Evolutionary conservation across 2,329 filamentous ascomycete genomes (phyloP).

Genomic region (Blumeria graminis): DNA sequence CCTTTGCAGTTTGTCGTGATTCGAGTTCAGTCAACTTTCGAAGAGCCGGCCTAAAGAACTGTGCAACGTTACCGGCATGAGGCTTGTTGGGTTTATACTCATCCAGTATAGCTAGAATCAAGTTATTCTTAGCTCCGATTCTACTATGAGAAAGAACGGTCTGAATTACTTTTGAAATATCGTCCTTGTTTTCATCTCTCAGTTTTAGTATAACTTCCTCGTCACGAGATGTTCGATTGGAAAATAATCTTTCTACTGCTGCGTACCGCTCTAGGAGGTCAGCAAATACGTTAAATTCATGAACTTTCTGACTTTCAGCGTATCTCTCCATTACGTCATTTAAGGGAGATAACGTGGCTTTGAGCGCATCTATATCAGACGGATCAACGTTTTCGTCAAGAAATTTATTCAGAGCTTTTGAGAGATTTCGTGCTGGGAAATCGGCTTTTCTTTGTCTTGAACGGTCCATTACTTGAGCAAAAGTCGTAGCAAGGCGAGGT

Average conservation of each 20-base stretch:
- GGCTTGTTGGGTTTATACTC: slow-evolving; percentile 91
- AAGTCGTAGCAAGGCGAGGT: slow-evolving; percentile 62
- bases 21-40: slow-evolving; percentile 79
- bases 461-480: slow-evolving; percentile 69
- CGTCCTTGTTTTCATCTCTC: slow-evolving; percentile 89
- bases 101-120: slow-evolving; percentile 75
- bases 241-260: slow-evolving; percentile 68
- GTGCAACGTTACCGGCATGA: slow-evolving; percentile 64
- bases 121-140: slow-evolving; percentile 79
- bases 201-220: slow-evolving; percentile 86
- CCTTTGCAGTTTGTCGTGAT: slow-evolving; percentile 65
- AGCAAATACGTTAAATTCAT: slow-evolving; percentile 67
- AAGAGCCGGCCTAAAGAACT: slow-evolving; percentile 62
- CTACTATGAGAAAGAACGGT: slow-evolving; percentile 84
- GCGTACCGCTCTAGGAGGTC: slow-evolving; percentile 61
- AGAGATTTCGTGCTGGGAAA: slow-evolving; percentile 74
- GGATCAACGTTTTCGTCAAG: slow-evolving; percentile 61
- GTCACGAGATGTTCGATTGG: slow-evolving; percentile 59
- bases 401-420: slow-evolving; percentile 70
- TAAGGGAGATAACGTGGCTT: slow-evolving; percentile 49
- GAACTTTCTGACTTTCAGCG: slow-evolving; percentile 65
- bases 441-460: slow-evolving; percentile 55
- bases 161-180: slow-evolving; percentile 62
- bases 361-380: slow-evolving; percentile 49
- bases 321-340: slow-evolving; percentile 59